These are phyloP conservation scores for Suhomyces guaymorum DNA, from an alignment of 1,139 yeast genomes.

Conservation along the genomic window DNA sequence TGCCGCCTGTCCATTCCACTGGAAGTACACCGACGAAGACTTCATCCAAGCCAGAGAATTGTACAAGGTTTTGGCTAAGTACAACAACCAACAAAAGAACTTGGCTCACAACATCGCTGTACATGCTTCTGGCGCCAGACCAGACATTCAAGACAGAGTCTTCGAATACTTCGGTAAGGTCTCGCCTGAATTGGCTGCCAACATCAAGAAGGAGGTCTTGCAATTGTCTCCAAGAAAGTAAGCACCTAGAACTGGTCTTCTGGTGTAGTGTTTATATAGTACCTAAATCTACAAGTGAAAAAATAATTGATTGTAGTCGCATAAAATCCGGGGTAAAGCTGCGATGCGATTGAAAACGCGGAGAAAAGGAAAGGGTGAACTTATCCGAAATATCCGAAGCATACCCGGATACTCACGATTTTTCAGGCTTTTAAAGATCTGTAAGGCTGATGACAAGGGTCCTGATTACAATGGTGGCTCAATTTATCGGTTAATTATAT, in stretches of 20 bases:
- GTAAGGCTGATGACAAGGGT: too few relatives aligned
- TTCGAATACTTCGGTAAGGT: slow-evolving; percentile 77
- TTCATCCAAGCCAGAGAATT: slow-evolving; percentile 66
- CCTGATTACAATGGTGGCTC: too few relatives aligned
- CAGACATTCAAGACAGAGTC: slow-evolving; percentile 77
- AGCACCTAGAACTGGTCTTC: slow-evolving; percentile 10
- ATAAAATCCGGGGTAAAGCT: too few relatives aligned
- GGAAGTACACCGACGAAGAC: slow-evolving; percentile 76
- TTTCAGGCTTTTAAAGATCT: too few relatives aligned
- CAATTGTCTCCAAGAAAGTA: slow-evolving; percentile 56
- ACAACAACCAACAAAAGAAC: slow-evolving; percentile 77
- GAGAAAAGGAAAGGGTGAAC: too few relatives aligned
- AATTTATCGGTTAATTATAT: too few relatives aligned
- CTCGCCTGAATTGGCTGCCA: slow-evolving; percentile 57
- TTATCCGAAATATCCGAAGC: too few relatives aligned
- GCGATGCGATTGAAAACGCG: too few relatives aligned
- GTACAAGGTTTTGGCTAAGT: slow-evolving; percentile 73
- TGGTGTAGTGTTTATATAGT: slow-evolving; percentile 3
- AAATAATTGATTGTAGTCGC: too few relatives aligned
- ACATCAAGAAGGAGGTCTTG: slow-evolving; percentile 63
- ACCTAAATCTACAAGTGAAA: neutral
- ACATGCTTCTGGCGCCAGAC: slow-evolving; percentile 70
- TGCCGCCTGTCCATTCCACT: slow-evolving; percentile 84
- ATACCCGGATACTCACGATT: too few relatives aligned
- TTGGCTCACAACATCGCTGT: slow-evolving; percentile 82